Evolutionary conservation across 2,329 filamentous ascomycete genomes (phyloP).

Genomic region (Talaromyces sp.): DNA sequence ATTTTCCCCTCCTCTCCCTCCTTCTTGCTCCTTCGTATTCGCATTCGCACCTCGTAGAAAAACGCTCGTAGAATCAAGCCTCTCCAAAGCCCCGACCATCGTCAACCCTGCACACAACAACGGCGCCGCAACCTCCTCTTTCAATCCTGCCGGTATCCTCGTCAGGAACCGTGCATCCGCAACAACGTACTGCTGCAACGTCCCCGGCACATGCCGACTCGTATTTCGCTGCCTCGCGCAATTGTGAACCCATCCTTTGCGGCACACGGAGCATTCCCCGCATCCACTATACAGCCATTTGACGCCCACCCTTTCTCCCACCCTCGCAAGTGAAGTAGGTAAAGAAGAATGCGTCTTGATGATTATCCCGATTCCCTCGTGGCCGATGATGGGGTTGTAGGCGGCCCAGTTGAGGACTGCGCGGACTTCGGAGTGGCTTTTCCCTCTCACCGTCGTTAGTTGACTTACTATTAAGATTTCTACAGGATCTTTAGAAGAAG

Average conservation of each 20-base stretch:
- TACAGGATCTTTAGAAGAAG: not conserved
- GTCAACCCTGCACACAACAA: conserved; percentile 11
- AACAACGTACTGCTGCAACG: conserved; percentile 10
- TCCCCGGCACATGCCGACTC: not conserved
- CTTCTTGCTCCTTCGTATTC: too few relatives aligned
- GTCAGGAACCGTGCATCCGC: conserved; percentile 1
- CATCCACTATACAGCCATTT: not conserved
- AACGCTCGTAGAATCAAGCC: not conserved
- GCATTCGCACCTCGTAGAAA: not conserved
- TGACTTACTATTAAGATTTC: not conserved
- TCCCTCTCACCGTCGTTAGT: not conserved
- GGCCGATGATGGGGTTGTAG: not conserved
- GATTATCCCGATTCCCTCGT: not conserved
- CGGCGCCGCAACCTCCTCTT: not conserved
- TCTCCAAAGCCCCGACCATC: not conserved
- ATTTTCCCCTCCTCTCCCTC: not conserved
- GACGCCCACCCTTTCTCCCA: not conserved
- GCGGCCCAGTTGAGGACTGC: not conserved
- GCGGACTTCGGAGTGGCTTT: not conserved
- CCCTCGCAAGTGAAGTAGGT: not conserved
- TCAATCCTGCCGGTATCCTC: not conserved
- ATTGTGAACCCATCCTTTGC: not conserved
- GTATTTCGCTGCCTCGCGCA: not conserved
- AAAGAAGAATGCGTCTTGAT: not conserved
- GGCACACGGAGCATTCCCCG: not conserved